These are phyloP conservation scores for Claviceps digitariae DNA, from an alignment of 2,329 filamentous ascomycete species.

Conservation along the genomic window DNA sequence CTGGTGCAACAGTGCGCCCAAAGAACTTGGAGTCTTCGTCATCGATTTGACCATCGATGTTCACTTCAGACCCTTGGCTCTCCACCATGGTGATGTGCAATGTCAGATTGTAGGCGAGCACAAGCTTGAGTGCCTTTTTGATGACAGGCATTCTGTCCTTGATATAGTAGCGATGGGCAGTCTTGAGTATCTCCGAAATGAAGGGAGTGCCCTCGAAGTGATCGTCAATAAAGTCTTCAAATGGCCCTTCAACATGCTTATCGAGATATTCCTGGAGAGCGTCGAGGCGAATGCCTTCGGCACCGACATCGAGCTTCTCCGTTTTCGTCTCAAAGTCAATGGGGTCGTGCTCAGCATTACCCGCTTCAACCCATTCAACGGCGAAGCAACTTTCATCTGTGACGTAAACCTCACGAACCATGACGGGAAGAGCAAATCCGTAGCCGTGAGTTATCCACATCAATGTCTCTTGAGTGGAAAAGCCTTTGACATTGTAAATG, in stretches of 20 bases:
- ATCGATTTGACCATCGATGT: constrained; percentile 69
- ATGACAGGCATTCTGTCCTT: constrained; percentile 82
- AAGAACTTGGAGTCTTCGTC: constrained; percentile 76
- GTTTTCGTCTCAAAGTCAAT: constrained; percentile 77
- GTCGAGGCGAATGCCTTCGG: constrained; percentile 70
- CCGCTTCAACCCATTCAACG: constrained; percentile 84
- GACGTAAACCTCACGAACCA: constrained; percentile 86
- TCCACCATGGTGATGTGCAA: constrained; percentile 91
- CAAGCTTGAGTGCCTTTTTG: constrained; percentile 87
- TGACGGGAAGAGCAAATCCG: constrained; percentile 82
- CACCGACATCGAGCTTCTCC: constrained; percentile 76
- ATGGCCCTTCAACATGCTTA: constrained; percentile 82
- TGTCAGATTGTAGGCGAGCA: constrained; percentile 91
- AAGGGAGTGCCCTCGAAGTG: constrained; percentile 95
- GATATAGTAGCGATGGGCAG: constrained; percentile 81
- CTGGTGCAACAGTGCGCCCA: constrained; percentile 81
- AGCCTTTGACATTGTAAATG: constrained; percentile 88
- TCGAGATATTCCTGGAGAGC: constrained; percentile 86
- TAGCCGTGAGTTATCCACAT: constrained; percentile 97
- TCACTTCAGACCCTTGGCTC: constrained; percentile 68
- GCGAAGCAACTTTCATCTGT: constrained; percentile 85
- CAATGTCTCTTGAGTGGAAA: constrained; percentile 49
- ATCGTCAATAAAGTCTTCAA: constrained; percentile 87
- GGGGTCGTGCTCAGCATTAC: constrained; percentile 52
- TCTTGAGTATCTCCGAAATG: constrained; percentile 92